Evolutionary conservation across 257 asterid genomes (phyloP).

Genomic region (Primulina eburnea): DNA sequence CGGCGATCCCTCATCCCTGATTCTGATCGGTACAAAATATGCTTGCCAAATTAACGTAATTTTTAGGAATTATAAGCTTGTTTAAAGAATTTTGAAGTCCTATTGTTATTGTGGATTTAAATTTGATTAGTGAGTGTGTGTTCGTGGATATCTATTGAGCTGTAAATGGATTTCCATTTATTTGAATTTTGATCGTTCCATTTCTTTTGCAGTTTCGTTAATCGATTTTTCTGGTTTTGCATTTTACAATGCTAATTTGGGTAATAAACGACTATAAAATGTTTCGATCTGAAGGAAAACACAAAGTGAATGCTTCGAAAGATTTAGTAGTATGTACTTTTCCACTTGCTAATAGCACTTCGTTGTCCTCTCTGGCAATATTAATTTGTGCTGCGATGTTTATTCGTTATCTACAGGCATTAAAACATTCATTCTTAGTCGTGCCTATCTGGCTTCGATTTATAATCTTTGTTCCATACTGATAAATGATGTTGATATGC

Average conservation of each 20-base stretch:
- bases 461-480: background rate
- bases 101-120: background rate
- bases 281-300: background rate
- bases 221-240: no score
- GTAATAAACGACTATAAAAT: background rate
- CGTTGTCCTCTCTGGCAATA: background rate
- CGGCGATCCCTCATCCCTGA: slow-evolving; percentile 53
- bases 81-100: background rate
- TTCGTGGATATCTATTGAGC: background rate
- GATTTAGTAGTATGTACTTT: no score
- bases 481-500: slow-evolving; percentile 23
- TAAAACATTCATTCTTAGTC: background rate
- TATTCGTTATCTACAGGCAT: background rate
- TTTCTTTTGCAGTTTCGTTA: background rate
- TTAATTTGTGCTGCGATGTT: background rate
- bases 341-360: no score
- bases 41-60: slow-evolving; percentile 6
- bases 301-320: no score
- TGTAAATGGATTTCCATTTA: slow-evolving; percentile 4
- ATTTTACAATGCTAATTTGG: no score
- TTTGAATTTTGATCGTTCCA: slow-evolving; percentile 4
- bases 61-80: slow-evolving; percentile 1
- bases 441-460: background rate
- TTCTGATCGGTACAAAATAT: slow-evolving; percentile 62
- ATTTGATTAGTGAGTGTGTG: no score